A percentile compares a stretch with the other conserved stretches of the same genome.
Evolutionary conservation across 768 basidiomycete genomes (phyloP).

Genomic region (Hydnum rufescens): DNA sequence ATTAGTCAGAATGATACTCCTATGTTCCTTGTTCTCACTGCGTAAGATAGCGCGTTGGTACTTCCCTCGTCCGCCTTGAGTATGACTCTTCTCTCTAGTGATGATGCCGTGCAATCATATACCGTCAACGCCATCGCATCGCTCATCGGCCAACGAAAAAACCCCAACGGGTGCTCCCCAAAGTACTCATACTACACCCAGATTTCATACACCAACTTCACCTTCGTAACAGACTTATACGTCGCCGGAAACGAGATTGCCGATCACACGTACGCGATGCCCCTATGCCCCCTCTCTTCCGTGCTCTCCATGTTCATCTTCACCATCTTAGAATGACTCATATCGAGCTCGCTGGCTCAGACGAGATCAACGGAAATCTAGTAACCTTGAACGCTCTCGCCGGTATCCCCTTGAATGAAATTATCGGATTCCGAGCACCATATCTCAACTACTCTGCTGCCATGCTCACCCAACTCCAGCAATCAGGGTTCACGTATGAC

Average conservation of each 20-base stretch:
- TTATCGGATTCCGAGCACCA: slow-evolving; percentile 61
- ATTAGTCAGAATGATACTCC: slow-evolving; percentile 38
- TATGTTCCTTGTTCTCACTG: slow-evolving; percentile 53
- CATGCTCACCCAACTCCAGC: slow-evolving; percentile 37
- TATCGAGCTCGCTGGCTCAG: slow-evolving; percentile 36
- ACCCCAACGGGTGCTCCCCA: slow-evolving; percentile 55
- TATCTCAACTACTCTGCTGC: slow-evolving; percentile 45
- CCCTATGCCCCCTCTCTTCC: background rate
- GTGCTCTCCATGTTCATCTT: background rate
- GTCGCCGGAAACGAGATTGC: slow-evolving; percentile 72
- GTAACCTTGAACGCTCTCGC: slow-evolving; percentile 60
- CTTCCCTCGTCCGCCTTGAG: background rate
- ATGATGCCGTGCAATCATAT: slow-evolving; percentile 48
- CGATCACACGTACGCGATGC: slow-evolving; percentile 41
- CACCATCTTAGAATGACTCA: slow-evolving; percentile 47
- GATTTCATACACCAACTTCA: slow-evolving; percentile 54
- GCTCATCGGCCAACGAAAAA: slow-evolving; percentile 51
- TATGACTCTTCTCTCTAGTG: slow-evolving; percentile 1
- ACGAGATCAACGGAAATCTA: slow-evolving; percentile 60
- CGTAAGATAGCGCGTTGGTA: slow-evolving; percentile 14
- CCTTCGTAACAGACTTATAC: slow-evolving; percentile 59
- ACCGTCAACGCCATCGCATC: slow-evolving; percentile 55
- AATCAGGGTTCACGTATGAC: slow-evolving; percentile 51
- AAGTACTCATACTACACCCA: slow-evolving; percentile 64
- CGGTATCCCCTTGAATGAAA: slow-evolving; percentile 45